A percentile compares a stretch with the other conserved stretches of the same genome.
Evolutionary conservation across 2,329 filamentous ascomycete genomes (phyloP).

Genomic region (Aureobasidium sp.): DNA sequence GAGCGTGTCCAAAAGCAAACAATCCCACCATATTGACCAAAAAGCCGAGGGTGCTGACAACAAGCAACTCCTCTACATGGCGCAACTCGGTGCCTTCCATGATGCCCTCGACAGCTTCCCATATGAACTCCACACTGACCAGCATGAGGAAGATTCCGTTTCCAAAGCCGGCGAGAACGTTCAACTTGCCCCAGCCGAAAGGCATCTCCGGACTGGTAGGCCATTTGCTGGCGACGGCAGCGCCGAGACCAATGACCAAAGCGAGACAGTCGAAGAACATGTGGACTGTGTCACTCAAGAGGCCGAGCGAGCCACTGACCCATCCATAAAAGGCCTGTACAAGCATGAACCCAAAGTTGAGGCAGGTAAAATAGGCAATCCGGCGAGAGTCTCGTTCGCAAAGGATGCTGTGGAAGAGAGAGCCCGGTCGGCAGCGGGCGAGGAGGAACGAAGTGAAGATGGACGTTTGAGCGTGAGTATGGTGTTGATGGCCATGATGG

Average conservation of each 20-base stretch:
- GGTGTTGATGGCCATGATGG: slow-evolving; percentile 22
- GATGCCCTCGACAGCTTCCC: slow-evolving; percentile 84
- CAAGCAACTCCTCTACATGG: slow-evolving; percentile 74
- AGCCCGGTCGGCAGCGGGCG: slow-evolving; percentile 59
- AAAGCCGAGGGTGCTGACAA: slow-evolving; percentile 80
- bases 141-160: slow-evolving; percentile 95
- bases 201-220: slow-evolving; percentile 81
- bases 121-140: slow-evolving; percentile 91
- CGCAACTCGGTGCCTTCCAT: slow-evolving; percentile 77
- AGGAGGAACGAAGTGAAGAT: slow-evolving; percentile 65
- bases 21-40: slow-evolving; percentile 89
- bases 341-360: slow-evolving; percentile 92
- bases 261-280: slow-evolving; percentile 99
- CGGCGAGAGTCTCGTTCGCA: slow-evolving; percentile 85
- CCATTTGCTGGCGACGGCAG: slow-evolving; percentile 95
- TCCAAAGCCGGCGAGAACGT: slow-evolving; percentile 90
- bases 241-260: slow-evolving; percentile 79
- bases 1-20: slow-evolving; percentile 62
- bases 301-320: slow-evolving; percentile 80
- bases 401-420: slow-evolving; percentile 76
- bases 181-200: slow-evolving; percentile 93
- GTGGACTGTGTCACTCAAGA: slow-evolving; percentile 96
- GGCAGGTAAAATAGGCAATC: slow-evolving; percentile 92
- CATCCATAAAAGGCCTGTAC: slow-evolving; percentile 93
- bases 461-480: slow-evolving; percentile 45